Evolutionary conservation across 2,329 filamentous ascomycete species (phyloP), one percentile per base, ranked within the genome.

Genomic region (Ambrosiella beaveri): DNA sequence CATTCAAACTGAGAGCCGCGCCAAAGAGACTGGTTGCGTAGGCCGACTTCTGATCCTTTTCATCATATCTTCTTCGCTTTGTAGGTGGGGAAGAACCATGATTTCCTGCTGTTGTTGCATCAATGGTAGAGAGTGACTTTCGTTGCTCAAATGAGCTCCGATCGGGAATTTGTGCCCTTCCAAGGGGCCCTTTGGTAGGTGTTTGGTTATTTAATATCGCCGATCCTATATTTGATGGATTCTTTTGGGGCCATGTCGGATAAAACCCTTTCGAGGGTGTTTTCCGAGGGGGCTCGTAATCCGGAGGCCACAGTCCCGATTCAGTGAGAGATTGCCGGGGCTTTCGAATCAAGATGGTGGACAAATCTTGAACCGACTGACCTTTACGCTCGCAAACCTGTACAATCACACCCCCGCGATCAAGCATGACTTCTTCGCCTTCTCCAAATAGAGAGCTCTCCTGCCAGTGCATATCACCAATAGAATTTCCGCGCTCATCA

Each of bases 391-490:
- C 88, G 27, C 79, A 79, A 1, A 95, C 87, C 68, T 95, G 82
- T 9, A 96, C 85, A 59, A 94, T 76, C 36, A 86, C 78, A 1
- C 81, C 81, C 53, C 83, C 84, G 54, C 82, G 79, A 64, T 95
- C 88, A 56, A 96, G 73, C 59, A 81, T 76, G 56, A 96, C 68
- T 68, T 95, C 88, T 61, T 95, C 87, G 5, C 89, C 90, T 60
- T 93, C 86, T 39, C 79, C 79, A 19, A 95, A 72, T n/a, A 79
- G 77, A 41, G 76, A 77, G 56, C 79, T 77, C 51, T 82, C 76
- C 49, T 81, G 81, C 83, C 86, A 93, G 69, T 95, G 88, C 38
- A 82, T 80, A 67, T 95, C 90, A 2, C 89, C 90, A 36, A 96
- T 77, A 63, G 84, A 88, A 67, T 90, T 88, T 0, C 86, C 81